A percentile compares a stretch with the other conserved stretches of the same genome.
Conservation (phyloP, 1,284 basidiomycete genomes). For the Prillingera fragicola region DNA sequence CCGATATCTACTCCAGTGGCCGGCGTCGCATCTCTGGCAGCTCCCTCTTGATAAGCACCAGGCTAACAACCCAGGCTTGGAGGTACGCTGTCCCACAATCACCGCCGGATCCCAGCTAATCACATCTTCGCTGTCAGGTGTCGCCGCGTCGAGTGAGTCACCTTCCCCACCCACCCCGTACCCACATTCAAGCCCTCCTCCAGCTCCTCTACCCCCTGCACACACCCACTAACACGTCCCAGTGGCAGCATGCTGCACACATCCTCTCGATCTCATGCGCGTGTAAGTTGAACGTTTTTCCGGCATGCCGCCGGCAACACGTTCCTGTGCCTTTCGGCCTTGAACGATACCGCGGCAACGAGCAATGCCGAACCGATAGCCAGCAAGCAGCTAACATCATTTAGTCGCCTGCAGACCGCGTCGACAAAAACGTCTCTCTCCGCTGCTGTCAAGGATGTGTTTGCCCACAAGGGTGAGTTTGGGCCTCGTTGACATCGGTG, state of each 20-base stretch:
- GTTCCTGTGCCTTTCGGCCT: no score
- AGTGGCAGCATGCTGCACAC: conserved; percentile 82
- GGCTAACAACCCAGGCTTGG: conserved; percentile 1
- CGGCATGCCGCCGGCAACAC: no score
- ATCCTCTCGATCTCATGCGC: conserved; percentile 79
- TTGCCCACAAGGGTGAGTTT: conserved; percentile 33
- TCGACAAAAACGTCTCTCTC: conserved; percentile 31
- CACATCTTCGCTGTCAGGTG: conserved; percentile 51
- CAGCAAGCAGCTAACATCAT: conserved; percentile 3
- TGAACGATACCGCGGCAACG: no score
- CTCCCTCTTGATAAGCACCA: no score
- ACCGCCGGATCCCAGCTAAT: neutral
- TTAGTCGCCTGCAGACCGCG: conserved; percentile 46
- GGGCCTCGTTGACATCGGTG: no score
- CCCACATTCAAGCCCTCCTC: neutral
- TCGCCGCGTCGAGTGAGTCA: conserved; percentile 66
- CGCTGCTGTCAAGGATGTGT: conserved; percentile 25
- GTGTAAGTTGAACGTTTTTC: conserved; percentile 62
- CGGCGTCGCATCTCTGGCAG: neutral
- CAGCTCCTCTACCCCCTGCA: neutral
- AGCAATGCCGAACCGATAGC: no score
- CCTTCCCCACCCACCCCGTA: neutral
- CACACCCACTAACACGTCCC: conserved; percentile 5
- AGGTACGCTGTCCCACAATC: conserved; percentile 1
- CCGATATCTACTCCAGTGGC: neutral